Base-by-base conservation (phyloP, 2,329 filamentous ascomycete genomes). In the Nemania serpens region DNA sequence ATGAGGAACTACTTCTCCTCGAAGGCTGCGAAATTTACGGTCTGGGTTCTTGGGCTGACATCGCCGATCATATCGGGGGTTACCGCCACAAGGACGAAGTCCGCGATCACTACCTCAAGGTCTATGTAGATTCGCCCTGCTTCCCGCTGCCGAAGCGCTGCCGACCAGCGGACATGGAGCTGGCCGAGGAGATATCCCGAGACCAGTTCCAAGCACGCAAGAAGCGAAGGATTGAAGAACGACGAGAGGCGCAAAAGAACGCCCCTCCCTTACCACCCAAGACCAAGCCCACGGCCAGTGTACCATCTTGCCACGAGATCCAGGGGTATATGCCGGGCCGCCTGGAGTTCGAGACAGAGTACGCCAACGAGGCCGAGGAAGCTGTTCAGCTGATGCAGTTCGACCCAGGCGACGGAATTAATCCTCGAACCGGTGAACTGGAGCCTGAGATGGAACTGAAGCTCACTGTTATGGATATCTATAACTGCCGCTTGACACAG, bases 331-430 rank as follows among this genome's bases (percentile, higher is more conserved):
- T 99, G 95, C 95, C 95, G 2, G 95, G 95, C 46, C 92, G 95
- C 42, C 78, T 99, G 66, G 95, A 99, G 72, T 99, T 99, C 66
- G 95, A 99, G 81, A 97, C 91, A 0, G 95, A 99, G 71, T 95
- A 97, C 73, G 91, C 94, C 71, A 99, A 99, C 71, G 95, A 99
- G 71, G 95, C 95, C 0, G 95, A 99, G 78, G 96, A 98, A 77
- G 94, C 94, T 0, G 95, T 99, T 2, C 95, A 99, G 75, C 88
- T 96, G 65, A 98, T 99, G 93, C 91, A 96, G 66, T 99, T 99
- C 71, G 94, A 98, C 59, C 94, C 95, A 0, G 95, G 95, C 25
- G 94, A 97, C 76, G 95, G 95, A 59, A 82, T 96, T 67, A 96
- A 97, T 71, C 88, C 90, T 1, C 64, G 71, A 48, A 97, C 93